Conservation (phyloP, 1,284 basidiomycete species). For the Agroathelia rolfsii region DNA sequence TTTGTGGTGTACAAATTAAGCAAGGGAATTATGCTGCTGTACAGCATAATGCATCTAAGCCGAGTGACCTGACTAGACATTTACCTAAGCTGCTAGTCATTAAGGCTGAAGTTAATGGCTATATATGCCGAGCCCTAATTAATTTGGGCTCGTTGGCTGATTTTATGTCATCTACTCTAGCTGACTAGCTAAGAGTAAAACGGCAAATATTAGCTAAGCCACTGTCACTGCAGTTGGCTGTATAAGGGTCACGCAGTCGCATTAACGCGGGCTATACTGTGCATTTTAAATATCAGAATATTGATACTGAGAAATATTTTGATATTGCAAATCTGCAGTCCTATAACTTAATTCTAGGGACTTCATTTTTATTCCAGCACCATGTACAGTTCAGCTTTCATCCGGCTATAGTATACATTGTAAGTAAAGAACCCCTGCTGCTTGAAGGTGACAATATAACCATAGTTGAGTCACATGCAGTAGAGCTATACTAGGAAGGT, state of each 20-base stretch:
- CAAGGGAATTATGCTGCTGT: not conserved
- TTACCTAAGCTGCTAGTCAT: slow-evolving; percentile 9
- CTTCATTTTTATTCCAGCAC: slow-evolving; percentile 23
- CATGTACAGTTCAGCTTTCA: slow-evolving; percentile 13
- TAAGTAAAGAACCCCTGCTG: slow-evolving; percentile 7
- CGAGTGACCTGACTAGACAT: slow-evolving; percentile 2
- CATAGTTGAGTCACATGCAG: slow-evolving; percentile 12
- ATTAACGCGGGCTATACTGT: slow-evolving; percentile 10
- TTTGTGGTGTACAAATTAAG: too few species aligned
- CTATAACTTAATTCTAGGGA: slow-evolving; percentile 25
- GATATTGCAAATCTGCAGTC: slow-evolving; percentile 20
- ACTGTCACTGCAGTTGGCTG: slow-evolving; percentile 19
- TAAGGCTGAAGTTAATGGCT: slow-evolving; percentile 7
- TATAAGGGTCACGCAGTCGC: slow-evolving; percentile 19
- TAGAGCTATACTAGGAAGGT: slow-evolving; percentile 10
- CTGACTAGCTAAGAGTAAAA: slow-evolving; percentile 11
- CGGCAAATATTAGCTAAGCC: slow-evolving; percentile 15
- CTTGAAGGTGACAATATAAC: slow-evolving; percentile 16
- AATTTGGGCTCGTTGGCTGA: slow-evolving; percentile 13
- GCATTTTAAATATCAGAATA: slow-evolving; percentile 12
- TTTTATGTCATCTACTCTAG: slow-evolving; percentile 12
- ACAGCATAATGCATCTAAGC: slow-evolving; percentile 3
- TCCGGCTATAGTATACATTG: slow-evolving; percentile 13
- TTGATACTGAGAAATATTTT: slow-evolving; percentile 9
- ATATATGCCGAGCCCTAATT: slow-evolving; percentile 7